Percentiles rank a stretch among this genome's conserved stretches.
Evolutionary conservation across 2,329 filamentous ascomycete genomes (phyloP).

Genomic region (Coniochaeta sp.): DNA sequence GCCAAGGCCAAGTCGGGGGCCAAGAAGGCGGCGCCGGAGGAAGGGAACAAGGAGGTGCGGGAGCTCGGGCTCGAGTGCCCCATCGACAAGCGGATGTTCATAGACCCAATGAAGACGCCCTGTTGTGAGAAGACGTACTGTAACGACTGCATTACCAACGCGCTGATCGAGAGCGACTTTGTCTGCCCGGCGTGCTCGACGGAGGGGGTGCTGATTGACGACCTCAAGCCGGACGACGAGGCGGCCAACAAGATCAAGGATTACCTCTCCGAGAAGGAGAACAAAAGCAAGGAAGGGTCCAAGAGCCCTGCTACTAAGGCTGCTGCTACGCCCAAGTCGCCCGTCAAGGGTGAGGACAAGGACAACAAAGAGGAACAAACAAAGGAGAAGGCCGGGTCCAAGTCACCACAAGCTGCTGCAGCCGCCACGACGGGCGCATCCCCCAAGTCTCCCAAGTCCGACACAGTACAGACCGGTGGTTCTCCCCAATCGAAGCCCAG

Average conservation of each 20-base stretch:
- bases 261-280: conserved; percentile 49
- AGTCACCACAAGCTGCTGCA: conserved; percentile 17
- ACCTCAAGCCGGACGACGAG: conserved; percentile 78
- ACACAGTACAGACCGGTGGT: conserved; percentile 20
- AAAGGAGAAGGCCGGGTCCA: conserved; percentile 19
- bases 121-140: conserved; percentile 98
- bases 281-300: conserved; percentile 33
- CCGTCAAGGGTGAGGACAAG: conserved; percentile 25
- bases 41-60: conserved; percentile 74
- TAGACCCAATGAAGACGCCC: conserved; percentile 97
- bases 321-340: conserved; percentile 20
- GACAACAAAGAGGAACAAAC: conserved; percentile 30
- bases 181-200: conserved; percentile 87
- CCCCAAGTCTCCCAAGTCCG: conserved; percentile 19
- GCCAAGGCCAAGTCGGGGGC: conserved; percentile 85
- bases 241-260: conserved; percentile 70
- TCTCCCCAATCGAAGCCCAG: conserved; percentile 16
- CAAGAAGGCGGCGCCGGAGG: conserved; percentile 66
- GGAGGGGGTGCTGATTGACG: conserved; percentile 88
- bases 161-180: conserved; percentile 97
- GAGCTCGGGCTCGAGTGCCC: conserved; percentile 86
- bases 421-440: conserved; percentile 15
- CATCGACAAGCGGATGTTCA: conserved; percentile 96
- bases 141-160: conserved; percentile 99
- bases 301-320: conserved; percentile 29